Evolutionary conservation across 345 rosid species (phyloP).

Genomic region (Dipteronia dyeriana): DNA sequence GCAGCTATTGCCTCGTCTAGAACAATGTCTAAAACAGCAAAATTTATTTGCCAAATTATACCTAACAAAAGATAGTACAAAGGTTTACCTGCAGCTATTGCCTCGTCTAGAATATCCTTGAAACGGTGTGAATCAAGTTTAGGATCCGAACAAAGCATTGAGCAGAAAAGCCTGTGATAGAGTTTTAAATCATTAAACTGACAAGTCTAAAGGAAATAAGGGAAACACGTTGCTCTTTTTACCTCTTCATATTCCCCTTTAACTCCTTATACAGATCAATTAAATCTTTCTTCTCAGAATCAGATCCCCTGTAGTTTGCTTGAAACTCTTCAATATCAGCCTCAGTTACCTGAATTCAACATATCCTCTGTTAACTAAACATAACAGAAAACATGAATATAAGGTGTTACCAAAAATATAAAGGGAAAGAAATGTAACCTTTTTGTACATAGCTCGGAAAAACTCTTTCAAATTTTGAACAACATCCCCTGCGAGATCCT

Average conservation of each 20-base stretch:
- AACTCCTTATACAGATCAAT: slow-evolving; percentile 60
- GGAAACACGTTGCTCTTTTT: slow-evolving; percentile 8
- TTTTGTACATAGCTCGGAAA: slow-evolving; percentile 72
- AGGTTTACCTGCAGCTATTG: slow-evolving; percentile 62
- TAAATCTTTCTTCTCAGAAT: slow-evolving; percentile 87
- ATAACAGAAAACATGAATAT: not conserved
- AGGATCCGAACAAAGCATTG: slow-evolving; percentile 88
- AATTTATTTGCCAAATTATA: not conserved
- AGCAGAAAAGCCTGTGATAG: slow-evolving; percentile 72
- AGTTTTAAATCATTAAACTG: slow-evolving; percentile 4
- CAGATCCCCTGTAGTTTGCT: slow-evolving; percentile 89
- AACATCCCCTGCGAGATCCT: slow-evolving; percentile 84
- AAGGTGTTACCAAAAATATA: not conserved
- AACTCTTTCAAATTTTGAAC: slow-evolving; percentile 72
- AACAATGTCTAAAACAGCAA: slow-evolving; percentile 23
- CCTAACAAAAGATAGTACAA: not conserved
- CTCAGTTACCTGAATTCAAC: slow-evolving; percentile 58
- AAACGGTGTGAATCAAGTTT: slow-evolving; percentile 92
- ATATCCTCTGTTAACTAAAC: slow-evolving; percentile 2
- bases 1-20: slow-evolving; percentile 71
- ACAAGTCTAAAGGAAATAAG: not conserved
- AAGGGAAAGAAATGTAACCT: slow-evolving; percentile 40
- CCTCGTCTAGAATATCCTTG: slow-evolving; percentile 72
- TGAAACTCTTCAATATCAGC: slow-evolving; percentile 85
- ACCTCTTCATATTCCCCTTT: slow-evolving; percentile 88